Percentiles rank a stretch among this genome's conserved stretches.
Conservation (phyloP, 148 eudicot species). For the Dysphania ambrosioides region DNA sequence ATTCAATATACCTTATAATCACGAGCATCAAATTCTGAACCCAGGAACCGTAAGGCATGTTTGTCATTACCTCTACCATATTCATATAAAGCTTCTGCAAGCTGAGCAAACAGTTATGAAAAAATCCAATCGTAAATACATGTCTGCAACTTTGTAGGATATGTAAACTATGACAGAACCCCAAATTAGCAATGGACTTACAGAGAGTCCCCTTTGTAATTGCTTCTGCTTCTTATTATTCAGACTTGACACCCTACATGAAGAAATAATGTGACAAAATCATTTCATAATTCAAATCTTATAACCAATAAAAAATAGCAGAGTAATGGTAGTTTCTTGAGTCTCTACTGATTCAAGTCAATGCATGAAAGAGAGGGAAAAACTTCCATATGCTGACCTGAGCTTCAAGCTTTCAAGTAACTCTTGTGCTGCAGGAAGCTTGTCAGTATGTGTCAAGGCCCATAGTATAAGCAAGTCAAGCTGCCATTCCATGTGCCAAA, state of each 20-base stretch:
- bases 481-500: slow-evolving; percentile 83
- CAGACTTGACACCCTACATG: slow-evolving; percentile 64
- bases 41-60: slow-evolving; percentile 57
- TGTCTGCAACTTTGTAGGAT: not conserved
- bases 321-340: not conserved
- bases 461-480: slow-evolving; percentile 69
- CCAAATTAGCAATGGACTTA: slow-evolving; percentile 34
- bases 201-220: slow-evolving; percentile 63
- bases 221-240: slow-evolving; percentile 49
- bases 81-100: slow-evolving; percentile 70
- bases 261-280: not conserved
- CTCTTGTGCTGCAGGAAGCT: slow-evolving; percentile 48
- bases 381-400: slow-evolving; percentile 35
- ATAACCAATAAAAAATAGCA: not conserved
- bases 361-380: not conserved
- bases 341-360: not conserved
- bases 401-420: slow-evolving; percentile 54
- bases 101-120: slow-evolving; percentile 38
- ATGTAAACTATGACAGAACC: not conserved
- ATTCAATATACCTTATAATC: slow-evolving; percentile 58
- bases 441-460: slow-evolving; percentile 58
- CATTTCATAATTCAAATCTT: not conserved
- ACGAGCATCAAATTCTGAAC: slow-evolving; percentile 61
- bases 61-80: slow-evolving; percentile 68
- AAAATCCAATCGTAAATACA: not conserved